Evolutionary conservation across 2,329 filamentous ascomycete species (phyloP).

Genomic region (Sphaerulina populicola): DNA sequence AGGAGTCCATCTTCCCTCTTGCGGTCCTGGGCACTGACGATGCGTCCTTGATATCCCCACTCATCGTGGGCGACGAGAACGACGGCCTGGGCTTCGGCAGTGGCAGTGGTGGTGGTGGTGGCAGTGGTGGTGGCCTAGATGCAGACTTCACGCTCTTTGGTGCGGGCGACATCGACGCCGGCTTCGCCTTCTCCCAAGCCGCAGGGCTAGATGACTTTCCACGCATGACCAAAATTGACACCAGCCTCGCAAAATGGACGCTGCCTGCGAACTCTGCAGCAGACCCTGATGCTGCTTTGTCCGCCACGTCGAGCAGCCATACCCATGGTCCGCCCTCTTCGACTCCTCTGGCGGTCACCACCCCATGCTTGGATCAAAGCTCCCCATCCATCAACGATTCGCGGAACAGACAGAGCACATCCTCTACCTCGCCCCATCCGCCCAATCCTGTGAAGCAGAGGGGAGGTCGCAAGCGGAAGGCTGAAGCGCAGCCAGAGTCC

Average conservation of each 20-base stretch:
- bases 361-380: constrained; percentile 27
- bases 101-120: constrained; percentile 12
- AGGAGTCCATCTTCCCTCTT: constrained; percentile 27
- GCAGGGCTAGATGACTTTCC: constrained; percentile 17
- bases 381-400: constrained; percentile 24
- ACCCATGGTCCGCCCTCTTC: constrained; percentile 14
- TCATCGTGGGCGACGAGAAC: constrained; percentile 31
- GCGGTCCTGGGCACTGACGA: constrained; percentile 20
- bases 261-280: constrained; percentile 17
- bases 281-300: constrained; percentile 17
- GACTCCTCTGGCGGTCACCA: constrained; percentile 16
- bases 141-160: constrained; percentile 25
- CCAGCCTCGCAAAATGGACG: constrained; percentile 23
- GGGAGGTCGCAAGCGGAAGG: constrained; percentile 33
- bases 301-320: constrained; percentile 22
- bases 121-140: constrained; percentile 13
- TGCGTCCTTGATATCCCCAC: constrained; percentile 26
- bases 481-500: constrained; percentile 21
- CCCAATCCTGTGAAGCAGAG: constrained; percentile 30
- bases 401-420: constrained; percentile 27
- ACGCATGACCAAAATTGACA: constrained; percentile 22
- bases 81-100: constrained; percentile 25
- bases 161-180: constrained; percentile 19
- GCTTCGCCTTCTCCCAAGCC: constrained; percentile 27
- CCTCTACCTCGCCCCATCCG: constrained; percentile 29